These are phyloP conservation scores for Fraxinus xanthoxyloides DNA, from an alignment of 305 asterid genomes.

Conservation along the genomic window DNA sequence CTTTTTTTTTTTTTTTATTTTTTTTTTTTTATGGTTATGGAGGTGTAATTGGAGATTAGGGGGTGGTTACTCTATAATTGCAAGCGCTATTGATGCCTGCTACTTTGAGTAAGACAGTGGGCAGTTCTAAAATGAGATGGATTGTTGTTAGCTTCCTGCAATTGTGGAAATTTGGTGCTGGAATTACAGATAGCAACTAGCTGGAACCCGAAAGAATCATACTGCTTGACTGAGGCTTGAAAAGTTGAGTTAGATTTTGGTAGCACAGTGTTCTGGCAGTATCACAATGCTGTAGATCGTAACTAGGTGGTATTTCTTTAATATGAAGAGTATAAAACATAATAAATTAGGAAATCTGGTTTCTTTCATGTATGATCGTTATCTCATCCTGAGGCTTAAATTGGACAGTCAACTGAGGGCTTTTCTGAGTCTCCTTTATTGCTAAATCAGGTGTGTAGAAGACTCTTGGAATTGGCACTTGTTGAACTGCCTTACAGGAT, in stretches of 20 bases:
- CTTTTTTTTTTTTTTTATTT: neutral
- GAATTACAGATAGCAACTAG: neutral
- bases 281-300: neutral
- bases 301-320: neutral
- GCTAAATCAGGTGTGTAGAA: neutral
- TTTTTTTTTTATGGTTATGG: neutral
- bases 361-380: neutral
- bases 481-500: neutral
- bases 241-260: neutral
- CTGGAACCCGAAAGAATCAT: neutral
- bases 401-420: neutral
- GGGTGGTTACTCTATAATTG: neutral
- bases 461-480: neutral
- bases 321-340: neutral
- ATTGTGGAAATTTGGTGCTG: neutral
- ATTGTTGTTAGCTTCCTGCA: neutral
- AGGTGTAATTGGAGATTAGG: neutral
- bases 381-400: neutral
- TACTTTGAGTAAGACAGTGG: neutral
- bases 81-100: neutral
- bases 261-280: neutral
- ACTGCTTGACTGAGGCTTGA: neutral
- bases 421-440: neutral
- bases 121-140: neutral
- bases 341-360: neutral